These are phyloP conservation scores for Santalum album DNA, from an alignment of 164 flowering plant species.

Conservation along the genomic window DNA sequence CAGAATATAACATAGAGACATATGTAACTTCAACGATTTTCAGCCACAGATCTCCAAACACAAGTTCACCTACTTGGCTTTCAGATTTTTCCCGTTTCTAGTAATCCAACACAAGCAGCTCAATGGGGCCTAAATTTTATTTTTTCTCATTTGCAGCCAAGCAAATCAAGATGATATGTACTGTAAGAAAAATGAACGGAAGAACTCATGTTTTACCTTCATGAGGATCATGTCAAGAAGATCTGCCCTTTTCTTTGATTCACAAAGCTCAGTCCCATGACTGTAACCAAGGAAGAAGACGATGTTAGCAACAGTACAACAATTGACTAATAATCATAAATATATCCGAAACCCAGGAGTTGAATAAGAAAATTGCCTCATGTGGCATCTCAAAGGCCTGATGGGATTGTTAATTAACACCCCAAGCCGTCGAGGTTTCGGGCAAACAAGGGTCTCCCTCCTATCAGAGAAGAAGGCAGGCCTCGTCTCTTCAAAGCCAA, in stretches of 20 bases:
- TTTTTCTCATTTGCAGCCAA: too few species aligned
- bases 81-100: too few species aligned
- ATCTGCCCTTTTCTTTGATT: conserved; percentile 30
- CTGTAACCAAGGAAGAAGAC: conserved; percentile 13
- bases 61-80: too few species aligned
- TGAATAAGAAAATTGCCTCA: conserved; percentile 16
- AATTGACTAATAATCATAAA: neutral
- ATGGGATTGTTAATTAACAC: conserved; percentile 13
- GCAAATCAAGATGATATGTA: too few species aligned
- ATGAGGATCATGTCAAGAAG: conserved; percentile 33
- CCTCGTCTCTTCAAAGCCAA: neutral
- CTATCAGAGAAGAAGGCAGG: conserved; percentile 10
- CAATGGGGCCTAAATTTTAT: too few species aligned
- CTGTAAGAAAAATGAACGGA: too few species aligned
- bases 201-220: too few species aligned
- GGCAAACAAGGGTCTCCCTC: conserved; percentile 30
- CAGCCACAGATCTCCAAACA: too few species aligned
- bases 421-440: conserved; percentile 46
- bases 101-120: too few species aligned
- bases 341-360: neutral
- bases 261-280: conserved; percentile 20
- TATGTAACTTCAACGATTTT: too few species aligned
- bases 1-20: too few species aligned
- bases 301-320: neutral
- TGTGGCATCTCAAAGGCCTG: conserved; percentile 24